Percentiles rank a stretch among this genome's conserved stretches.
Conservation (phyloP, 345 rosid species). For the Iberis pinnata region DNA sequence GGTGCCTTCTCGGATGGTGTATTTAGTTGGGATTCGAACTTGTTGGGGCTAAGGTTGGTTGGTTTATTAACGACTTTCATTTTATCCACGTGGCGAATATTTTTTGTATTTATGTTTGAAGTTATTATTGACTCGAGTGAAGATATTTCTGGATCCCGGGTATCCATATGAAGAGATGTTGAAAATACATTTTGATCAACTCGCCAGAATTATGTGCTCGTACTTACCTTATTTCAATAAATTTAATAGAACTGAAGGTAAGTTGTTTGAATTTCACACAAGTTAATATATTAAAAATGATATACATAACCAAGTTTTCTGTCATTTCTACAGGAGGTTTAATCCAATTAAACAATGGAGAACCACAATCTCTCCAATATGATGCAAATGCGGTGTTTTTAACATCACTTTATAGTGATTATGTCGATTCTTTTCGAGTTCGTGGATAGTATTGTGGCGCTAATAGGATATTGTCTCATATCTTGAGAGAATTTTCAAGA, state of each 20-base stretch:
- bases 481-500: conserved; percentile 74
- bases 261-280: not conserved
- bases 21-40: no score
- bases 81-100: no score
- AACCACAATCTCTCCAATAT: conserved; percentile 91
- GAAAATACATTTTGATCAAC: conserved; percentile 76
- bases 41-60: no score
- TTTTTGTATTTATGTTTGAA: no score
- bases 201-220: conserved; percentile 70
- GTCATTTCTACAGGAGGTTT: conserved; percentile 55
- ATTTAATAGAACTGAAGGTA: conserved; percentile 67
- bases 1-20: no score
- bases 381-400: conserved; percentile 85
- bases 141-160: conserved; percentile 86
- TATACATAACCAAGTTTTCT: no score
- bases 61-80: no score
- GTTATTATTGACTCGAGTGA: conserved; percentile 73
- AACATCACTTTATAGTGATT: conserved; percentile 72
- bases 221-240: conserved; percentile 61
- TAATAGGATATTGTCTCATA: conserved; percentile 55
- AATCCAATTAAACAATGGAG: conserved; percentile 81
- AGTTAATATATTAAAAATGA: no score
- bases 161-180: conserved; percentile 87
- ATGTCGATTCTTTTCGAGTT: conserved; percentile 89
- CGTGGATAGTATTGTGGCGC: conserved; percentile 98